Percentiles rank a stretch among this genome's conserved stretches.
Evolutionary conservation across 2,329 filamentous ascomycete genomes (phyloP).

Genomic region (Aspergillus sp.): DNA sequence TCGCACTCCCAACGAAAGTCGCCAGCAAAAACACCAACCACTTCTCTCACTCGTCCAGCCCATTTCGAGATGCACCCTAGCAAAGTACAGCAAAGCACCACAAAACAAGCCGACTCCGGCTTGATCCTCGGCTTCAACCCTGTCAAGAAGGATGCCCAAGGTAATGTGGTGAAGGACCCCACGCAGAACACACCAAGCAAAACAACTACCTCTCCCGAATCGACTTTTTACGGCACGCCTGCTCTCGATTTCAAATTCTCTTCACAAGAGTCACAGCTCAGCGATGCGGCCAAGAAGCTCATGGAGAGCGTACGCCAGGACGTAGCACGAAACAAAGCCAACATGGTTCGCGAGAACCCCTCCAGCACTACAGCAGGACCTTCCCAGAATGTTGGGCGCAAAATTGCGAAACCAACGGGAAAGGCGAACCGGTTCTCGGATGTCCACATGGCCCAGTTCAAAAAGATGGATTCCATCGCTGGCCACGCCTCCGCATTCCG

Average conservation of each 20-base stretch:
- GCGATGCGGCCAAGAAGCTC: slow-evolving; percentile 54
- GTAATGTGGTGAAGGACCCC: slow-evolving; percentile 34
- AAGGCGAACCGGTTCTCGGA: slow-evolving; percentile 79
- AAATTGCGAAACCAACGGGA: slow-evolving; percentile 76
- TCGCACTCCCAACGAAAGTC: slow-evolving; percentile 15
- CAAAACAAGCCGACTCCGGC: slow-evolving; percentile 74
- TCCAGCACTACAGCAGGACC: slow-evolving; percentile 50
- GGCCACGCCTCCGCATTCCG: slow-evolving; percentile 76
- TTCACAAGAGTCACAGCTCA: slow-evolving; percentile 45
- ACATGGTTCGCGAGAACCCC: slow-evolving; percentile 63
- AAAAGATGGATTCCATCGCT: slow-evolving; percentile 96
- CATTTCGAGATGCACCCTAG: slow-evolving; percentile 89
- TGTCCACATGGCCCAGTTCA: slow-evolving; percentile 82
- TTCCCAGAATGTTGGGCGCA: slow-evolving; percentile 54
- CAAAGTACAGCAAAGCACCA: slow-evolving; percentile 72
- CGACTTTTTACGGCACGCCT: slow-evolving; percentile 42
- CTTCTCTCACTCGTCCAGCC: slow-evolving; percentile 67
- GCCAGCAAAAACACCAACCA: slow-evolving; percentile 30
- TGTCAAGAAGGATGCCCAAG: slow-evolving; percentile 53
- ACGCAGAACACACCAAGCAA: slow-evolving; percentile 45
- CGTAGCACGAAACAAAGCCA: slow-evolving; percentile 67
- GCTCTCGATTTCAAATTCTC: slow-evolving; percentile 49
- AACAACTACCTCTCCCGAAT: slow-evolving; percentile 30
- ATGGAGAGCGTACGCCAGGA: slow-evolving; percentile 70
- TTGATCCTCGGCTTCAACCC: slow-evolving; percentile 79